Evolutionary conservation across 768 basidiomycete species (phyloP), one percentile per base, ranked within the genome.

Genomic region (Kwoniella sp.): DNA sequence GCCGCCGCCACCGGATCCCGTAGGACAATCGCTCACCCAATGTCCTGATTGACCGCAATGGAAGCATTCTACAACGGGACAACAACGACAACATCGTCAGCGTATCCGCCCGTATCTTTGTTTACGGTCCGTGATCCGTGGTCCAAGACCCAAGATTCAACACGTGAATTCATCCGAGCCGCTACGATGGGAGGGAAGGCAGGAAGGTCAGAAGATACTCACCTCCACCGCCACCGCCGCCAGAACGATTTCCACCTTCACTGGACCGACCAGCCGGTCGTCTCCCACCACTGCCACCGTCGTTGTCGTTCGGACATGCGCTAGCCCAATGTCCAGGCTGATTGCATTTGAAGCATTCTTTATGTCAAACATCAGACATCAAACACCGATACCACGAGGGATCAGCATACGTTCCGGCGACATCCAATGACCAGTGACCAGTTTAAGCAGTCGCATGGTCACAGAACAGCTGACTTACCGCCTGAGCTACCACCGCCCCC

Each of bases 401-500:
- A n/a, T n/a, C n/a, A n/a, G n/a, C n/a, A n/a, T n/a, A n/a, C n/a
- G n/a, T n/a, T n/a, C n/a, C n/a, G n/a, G n/a, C n/a, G n/a, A n/a
- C n/a, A n/a, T n/a, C n/a, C n/a, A n/a, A n/a, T n/a, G n/a, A n/a
- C n/a, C n/a, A n/a, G n/a, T n/a, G n/a, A n/a, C n/a, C n/a, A n/a
- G n/a, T n/a, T n/a, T n/a, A n/a, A n/a, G n/a, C n/a, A n/a, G n/a
- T n/a, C n/a, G n/a, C n/a, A n/a, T n/a, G n/a, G n/a, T n/a, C n/a
- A n/a, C n/a, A n/a, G n/a, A n/a, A n/a, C n/a, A n/a, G n/a, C 13
- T 33, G 33, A 33, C 33, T 33, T 33, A 33, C 33, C 33, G 33
- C 33, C 80, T 63, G 82, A 85, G 29, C 86, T 85, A 70, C 24
- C 13, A 1, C 56, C 56, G 2, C 44, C 26, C 2, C 25, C 44